Conservation (phyloP, 2,329 filamentous ascomycete genomes). For the Xylaria sp. region DNA sequence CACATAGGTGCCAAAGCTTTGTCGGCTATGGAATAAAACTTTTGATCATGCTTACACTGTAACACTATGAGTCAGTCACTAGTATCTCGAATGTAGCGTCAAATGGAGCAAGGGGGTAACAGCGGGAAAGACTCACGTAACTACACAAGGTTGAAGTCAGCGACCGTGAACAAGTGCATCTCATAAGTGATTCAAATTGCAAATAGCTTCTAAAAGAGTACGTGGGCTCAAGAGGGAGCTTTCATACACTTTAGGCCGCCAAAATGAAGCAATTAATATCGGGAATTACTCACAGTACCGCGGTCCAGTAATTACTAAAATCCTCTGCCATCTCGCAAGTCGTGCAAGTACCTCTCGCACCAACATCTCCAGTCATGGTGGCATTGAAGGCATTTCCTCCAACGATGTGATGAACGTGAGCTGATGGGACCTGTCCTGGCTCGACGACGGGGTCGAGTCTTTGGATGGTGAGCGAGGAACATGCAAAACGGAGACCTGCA, state of each 20-base stretch:
- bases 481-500: constrained; percentile 49
- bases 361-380: constrained; percentile 47
- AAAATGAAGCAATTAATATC: neutral
- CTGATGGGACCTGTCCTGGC: constrained; percentile 45
- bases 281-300: constrained; percentile 41
- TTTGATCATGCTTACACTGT: neutral
- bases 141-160: neutral
- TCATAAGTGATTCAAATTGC: neutral
- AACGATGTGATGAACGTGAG: constrained; percentile 50
- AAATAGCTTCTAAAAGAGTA: neutral
- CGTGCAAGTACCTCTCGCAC: constrained; percentile 47
- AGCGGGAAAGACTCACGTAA: neutral
- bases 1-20: neutral
- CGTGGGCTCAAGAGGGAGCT: neutral
- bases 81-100: neutral
- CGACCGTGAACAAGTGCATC: neutral
- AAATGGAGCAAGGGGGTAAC: neutral
- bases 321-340: constrained; percentile 48
- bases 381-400: constrained; percentile 51
- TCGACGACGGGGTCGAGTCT: constrained; percentile 49
- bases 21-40: neutral
- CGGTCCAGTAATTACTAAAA: constrained; percentile 51
- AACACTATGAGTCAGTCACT: neutral
- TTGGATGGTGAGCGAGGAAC: constrained; percentile 48
- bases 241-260: neutral